phyloP scores from a whole-genome alignment of 2,329 filamentous ascomycete genomes.

The Grosmannia serpens region DNA sequence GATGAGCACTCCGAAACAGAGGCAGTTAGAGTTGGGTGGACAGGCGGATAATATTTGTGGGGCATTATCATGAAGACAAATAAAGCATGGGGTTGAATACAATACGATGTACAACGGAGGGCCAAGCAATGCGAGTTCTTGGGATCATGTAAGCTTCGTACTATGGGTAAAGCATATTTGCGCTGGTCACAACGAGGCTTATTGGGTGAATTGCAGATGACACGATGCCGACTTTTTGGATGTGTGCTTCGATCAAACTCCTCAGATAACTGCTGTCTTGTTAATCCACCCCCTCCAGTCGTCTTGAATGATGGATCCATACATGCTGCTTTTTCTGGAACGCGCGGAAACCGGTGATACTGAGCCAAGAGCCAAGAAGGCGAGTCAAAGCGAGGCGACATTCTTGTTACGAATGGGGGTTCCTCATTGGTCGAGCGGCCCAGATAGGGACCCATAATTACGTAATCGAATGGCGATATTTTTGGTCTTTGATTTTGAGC shows the following conservation, averaged over 20 bases:
- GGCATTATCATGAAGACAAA: neutral
- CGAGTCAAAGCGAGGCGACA: neutral
- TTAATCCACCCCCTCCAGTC: too few species aligned
- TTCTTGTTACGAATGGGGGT: neutral
- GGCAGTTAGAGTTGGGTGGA: neutral
- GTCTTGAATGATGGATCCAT: too few species aligned
- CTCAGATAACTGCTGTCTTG: too few species aligned
- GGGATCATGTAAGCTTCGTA: neutral
- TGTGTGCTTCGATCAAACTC: too few species aligned
- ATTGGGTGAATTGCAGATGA: too few species aligned
- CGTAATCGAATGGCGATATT: neutral
- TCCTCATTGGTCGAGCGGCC: neutral
- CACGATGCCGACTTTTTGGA: too few species aligned
- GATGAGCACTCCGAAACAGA: constrained; percentile 1
- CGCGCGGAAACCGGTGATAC: too few species aligned
- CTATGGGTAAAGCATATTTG: neutral
- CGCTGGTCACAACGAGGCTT: neutral
- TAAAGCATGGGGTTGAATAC: neutral
- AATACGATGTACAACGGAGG: too few species aligned
- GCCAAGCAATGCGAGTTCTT: neutral
- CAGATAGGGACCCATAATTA: neutral
- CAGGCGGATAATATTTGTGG: neutral
- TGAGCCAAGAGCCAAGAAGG: neutral
- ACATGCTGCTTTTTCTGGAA: too few species aligned
- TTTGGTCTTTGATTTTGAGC: neutral